Conservation (phyloP, 257 asterid species). For the Solanum arcanum region DNA sequence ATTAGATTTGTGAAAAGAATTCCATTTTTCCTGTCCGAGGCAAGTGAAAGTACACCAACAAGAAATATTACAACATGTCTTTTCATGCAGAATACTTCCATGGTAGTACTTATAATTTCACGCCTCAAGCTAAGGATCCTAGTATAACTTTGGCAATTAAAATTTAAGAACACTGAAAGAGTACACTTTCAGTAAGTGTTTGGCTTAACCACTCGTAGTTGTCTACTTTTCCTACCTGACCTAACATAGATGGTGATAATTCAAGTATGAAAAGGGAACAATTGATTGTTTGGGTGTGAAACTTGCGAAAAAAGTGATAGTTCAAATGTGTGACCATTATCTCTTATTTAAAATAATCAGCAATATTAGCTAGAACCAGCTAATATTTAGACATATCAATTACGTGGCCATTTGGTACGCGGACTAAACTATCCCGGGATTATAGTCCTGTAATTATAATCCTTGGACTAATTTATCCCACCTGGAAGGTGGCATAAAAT, state of each 20-base stretch:
- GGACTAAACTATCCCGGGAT: not conserved
- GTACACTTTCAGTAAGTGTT: not conserved
- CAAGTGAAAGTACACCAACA: not conserved
- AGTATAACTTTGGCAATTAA: not conserved
- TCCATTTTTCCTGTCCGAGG: not conserved
- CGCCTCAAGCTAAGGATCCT: not conserved
- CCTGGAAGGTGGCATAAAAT: not conserved
- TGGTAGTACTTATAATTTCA: not conserved
- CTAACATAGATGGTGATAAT: not conserved
- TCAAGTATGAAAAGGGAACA: not conserved
- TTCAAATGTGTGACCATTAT: not conserved
- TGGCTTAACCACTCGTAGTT: not conserved
- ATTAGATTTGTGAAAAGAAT: not conserved
- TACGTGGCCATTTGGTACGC: not conserved
- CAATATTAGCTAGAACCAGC: not conserved
- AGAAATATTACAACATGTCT: not conserved
- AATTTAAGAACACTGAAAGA: not conserved
- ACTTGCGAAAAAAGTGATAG: not conserved
- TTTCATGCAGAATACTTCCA: not conserved
- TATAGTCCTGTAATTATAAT: not conserved
- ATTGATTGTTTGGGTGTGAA: not conserved
- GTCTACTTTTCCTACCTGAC: not conserved
- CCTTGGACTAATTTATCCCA: not conserved
- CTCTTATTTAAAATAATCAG: not conserved
- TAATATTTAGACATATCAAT: not conserved